Evolutionary conservation across 768 basidiomycete genomes (phyloP), one percentile per base, ranked within the genome.

Genomic region (Mycena maculata): DNA sequence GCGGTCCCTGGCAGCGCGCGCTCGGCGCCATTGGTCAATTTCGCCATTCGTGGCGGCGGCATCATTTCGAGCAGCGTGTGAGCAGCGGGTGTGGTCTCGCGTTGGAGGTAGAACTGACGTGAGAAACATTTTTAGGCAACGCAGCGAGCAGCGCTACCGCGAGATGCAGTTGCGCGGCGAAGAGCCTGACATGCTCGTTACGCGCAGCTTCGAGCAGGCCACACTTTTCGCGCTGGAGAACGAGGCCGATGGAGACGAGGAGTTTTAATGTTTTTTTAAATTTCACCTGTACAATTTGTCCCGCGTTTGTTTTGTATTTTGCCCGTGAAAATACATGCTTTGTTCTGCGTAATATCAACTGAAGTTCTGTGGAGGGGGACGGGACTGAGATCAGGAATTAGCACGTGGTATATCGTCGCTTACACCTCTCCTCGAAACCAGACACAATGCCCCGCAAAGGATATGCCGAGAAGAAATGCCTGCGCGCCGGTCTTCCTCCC

Each of bases 181-280:
- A 31, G 61, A 63, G 22, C 61, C 61, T 2, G 61, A 63, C 20
- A 4, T 63, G 22, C 13, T 63, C 3, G 33, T 63, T 10, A 63
- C 61, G 10, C 52, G 42, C 1, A 38, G 23, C 23, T 15, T 63
- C 16, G 20, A 13, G n/a, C 30, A 9, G 1, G 61, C 61, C 0
- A 18, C 61, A 8, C 10, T 31, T 2, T 63, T 63, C 22, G 61
- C 61, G 8, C 4, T 54, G 38, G 61, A 55, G 1, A 47, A 49
- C 1, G 59, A 3, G 10, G 41, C 53, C 3, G 52, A 31, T 4
- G n/a, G 23, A n/a, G n/a, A 2, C 41, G 22, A 36, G 12, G 42
- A 10, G 7, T 20, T 2, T 5, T 25, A 22, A 39, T 36, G 33
- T 7, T 13, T 36, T 36, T 7, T 36, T 36, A 36, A 7, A 36